Base-by-base conservation (phyloP, 441 rosid species). In the Cnidoscolus chayamansa region DNA sequence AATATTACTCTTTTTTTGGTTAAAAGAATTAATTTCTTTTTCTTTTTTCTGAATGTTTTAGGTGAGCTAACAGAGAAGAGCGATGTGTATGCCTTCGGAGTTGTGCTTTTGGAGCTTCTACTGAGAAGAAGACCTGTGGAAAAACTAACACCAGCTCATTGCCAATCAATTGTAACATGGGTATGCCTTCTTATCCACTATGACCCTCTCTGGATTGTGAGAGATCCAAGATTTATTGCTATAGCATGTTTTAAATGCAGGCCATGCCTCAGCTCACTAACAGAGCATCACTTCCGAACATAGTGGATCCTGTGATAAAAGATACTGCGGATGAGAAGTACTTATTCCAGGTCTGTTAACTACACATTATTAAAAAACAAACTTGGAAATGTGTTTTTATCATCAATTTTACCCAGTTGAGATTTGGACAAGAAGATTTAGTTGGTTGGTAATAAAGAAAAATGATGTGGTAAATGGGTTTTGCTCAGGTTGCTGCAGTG, bases 221-320 rank as follows among this genome's bases (percentile, higher is more conserved):
- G 48, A 51, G 37, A 37, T 3, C 37, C 7, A 16, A 15, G 48
- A 51, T 13, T 49, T 43, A 74, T 61, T 73, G 72, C 53, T 47
- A 1, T 15, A 17, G 66, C 65, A 48, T 30, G 15, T 67, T 40
- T 6, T 70, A 71, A 82, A 74, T 78, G 82, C 88, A 94, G 99
- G 98, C 98, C 82, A 92, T 93, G 94, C 98, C 99, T 79, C 94
- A 87, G 77, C 98, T 95, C 45, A 92, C 94, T 62, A 96, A 91
- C 81, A 85, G 98, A 86, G 82, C 90, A 65, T 86, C 86, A 75
- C 93, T 95, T 79, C 98, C 98, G 55, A 87, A 70, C 77, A 91
- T 92, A 11, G 78, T 95, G 72, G 97, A 92, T 86, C 95, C 97
- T n/a, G 95, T 83, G 50, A 85, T 95, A 63, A 84, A 81, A 81